Percentiles rank a stretch among this genome's conserved stretches.
Evolutionary conservation across 257 asterid genomes (phyloP).

Genomic region (Anisodus acutangulus): DNA sequence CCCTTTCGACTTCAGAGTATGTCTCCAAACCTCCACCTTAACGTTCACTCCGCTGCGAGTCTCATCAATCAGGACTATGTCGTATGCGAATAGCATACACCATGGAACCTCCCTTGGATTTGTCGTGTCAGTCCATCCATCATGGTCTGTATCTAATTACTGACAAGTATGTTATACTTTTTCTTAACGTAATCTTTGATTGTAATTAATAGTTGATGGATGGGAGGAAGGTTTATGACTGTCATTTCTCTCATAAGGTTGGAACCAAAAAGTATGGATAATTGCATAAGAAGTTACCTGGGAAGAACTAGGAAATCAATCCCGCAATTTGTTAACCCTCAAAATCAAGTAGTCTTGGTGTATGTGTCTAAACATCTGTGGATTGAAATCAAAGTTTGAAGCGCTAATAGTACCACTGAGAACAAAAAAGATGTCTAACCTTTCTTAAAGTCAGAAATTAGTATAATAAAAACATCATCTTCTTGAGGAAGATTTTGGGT

Average conservation of each 20-base stretch:
- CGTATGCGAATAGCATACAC: too few relatives aligned
- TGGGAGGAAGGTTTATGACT: conserved; percentile 12
- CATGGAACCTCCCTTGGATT: too few relatives aligned
- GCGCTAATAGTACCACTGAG: not conserved
- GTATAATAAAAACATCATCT: not conserved
- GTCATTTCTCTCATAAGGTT: not conserved
- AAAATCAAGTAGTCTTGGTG: conserved; percentile 3
- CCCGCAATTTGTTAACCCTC: not conserved
- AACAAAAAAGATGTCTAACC: not conserved
- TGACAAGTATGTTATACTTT: not conserved
- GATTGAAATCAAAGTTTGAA: not conserved
- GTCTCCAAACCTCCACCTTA: too few relatives aligned
- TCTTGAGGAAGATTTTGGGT: conserved; percentile 8
- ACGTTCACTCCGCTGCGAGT: too few relatives aligned
- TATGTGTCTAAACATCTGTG: not conserved
- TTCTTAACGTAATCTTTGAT: not conserved
- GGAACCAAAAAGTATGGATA: not conserved
- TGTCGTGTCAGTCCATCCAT: too few relatives aligned
- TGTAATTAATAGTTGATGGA: conserved; percentile 18
- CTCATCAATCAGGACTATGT: too few relatives aligned
- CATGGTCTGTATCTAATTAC: not conserved
- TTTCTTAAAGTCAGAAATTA: not conserved
- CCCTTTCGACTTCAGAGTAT: too few relatives aligned
- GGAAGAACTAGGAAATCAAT: not conserved
- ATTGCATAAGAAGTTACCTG: not conserved